Conservation (phyloP, 2,329 filamentous ascomycete species). For the Clathrospora elynae region DNA sequence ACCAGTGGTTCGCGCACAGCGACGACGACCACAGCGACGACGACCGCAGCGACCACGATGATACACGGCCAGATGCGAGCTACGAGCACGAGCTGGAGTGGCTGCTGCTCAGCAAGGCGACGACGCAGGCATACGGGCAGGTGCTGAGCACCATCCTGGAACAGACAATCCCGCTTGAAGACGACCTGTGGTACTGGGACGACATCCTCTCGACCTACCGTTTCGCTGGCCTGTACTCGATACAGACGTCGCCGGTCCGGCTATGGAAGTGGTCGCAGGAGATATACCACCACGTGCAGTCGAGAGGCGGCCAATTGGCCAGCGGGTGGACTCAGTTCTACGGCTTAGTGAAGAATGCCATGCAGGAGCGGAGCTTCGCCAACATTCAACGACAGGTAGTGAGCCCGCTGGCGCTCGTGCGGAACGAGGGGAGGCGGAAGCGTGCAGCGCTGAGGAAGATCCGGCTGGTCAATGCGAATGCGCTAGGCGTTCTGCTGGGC, state of each 20-base stretch:
- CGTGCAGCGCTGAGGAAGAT: constrained; percentile 72
- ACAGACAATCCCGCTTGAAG: constrained; percentile 79
- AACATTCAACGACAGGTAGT: constrained; percentile 74
- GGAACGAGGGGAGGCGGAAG: constrained; percentile 76
- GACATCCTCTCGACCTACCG: constrained; percentile 79
- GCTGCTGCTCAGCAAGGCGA: constrained; percentile 88
- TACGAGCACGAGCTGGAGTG: constrained; percentile 85
- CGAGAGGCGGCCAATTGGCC: constrained; percentile 47
- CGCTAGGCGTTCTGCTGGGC: constrained; percentile 83
- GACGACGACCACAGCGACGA: constrained; percentile 32
- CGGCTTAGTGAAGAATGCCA: constrained; percentile 74
- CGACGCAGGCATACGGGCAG: constrained; percentile 85
- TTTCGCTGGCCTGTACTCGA: constrained; percentile 79
- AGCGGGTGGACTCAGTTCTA: constrained; percentile 71
- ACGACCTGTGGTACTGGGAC: constrained; percentile 97
- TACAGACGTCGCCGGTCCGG: constrained; percentile 81
- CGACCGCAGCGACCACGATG: no score
- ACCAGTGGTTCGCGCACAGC: constrained; percentile 44
- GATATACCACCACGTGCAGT: constrained; percentile 67
- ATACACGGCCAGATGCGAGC: constrained; percentile 23
- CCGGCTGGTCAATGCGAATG: constrained; percentile 80
- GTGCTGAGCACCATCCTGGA: constrained; percentile 78
- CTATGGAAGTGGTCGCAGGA: constrained; percentile 74
- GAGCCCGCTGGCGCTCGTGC: constrained; percentile 76
- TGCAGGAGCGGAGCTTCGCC: constrained; percentile 71